Evolutionary conservation across 2,329 filamentous ascomycete genomes (phyloP).

Genomic region (Fusarium chlamydosporum): DNA sequence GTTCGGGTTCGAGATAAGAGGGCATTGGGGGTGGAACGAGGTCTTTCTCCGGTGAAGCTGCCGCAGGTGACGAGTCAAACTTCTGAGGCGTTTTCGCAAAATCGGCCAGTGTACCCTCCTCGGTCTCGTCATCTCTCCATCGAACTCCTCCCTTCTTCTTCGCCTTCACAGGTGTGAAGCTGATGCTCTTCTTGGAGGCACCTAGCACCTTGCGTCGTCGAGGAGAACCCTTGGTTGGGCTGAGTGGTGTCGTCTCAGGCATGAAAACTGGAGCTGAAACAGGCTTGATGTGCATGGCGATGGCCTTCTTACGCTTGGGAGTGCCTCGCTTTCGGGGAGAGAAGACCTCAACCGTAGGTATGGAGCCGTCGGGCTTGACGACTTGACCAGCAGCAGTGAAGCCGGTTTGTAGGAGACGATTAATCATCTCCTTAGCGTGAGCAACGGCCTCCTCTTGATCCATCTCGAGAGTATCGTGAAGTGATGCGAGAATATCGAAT

Average conservation of each 20-base stretch:
- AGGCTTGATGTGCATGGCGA: slow-evolving; percentile 59
- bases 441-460: slow-evolving; percentile 85
- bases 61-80: slow-evolving; percentile 69
- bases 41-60: slow-evolving; percentile 45
- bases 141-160: slow-evolving; percentile 83
- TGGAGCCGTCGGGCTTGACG: slow-evolving; percentile 86
- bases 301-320: slow-evolving; percentile 77
- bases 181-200: slow-evolving; percentile 75
- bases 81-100: slow-evolving; percentile 92
- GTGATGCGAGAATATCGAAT: slow-evolving; percentile 88
- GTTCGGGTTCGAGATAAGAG: slow-evolving; percentile 42
- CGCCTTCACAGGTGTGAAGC: slow-evolving; percentile 86
- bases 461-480: slow-evolving; percentile 86
- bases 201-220: slow-evolving; percentile 78
- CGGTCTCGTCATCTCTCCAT: slow-evolving; percentile 91
- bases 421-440: slow-evolving; percentile 82
- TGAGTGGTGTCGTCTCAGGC: slow-evolving; percentile 52
- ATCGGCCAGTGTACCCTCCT: slow-evolving; percentile 87
- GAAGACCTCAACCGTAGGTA: slow-evolving; percentile 74
- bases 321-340: slow-evolving; percentile 80
- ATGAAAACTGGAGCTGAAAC: slow-evolving; percentile 62
- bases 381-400: slow-evolving; percentile 82
- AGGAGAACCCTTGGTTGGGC: slow-evolving; percentile 82
- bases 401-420: slow-evolving; percentile 82
- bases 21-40: slow-evolving; percentile 54